Conservation (phyloP, 139 green algal species). For the Trebouxia sp. region DNA sequence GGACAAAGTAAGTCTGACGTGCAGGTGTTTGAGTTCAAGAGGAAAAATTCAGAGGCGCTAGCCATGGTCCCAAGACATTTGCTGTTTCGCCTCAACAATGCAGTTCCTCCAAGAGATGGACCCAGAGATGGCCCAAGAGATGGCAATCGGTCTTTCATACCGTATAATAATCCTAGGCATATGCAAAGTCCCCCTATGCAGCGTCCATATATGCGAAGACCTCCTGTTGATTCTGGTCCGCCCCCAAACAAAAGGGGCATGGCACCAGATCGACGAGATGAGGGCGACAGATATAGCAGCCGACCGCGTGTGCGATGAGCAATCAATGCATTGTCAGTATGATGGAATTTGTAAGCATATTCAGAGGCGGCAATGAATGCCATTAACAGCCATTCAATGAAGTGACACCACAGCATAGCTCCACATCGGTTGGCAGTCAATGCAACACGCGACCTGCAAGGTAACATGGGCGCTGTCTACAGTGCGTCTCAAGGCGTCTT, state of each 20-base stretch:
- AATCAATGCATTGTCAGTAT: background rate
- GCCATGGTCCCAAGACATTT: too few species aligned
- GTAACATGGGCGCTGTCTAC: too few species aligned
- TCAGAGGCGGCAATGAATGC: background rate
- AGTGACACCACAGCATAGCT: too few species aligned
- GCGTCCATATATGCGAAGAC: conserved; percentile 6
- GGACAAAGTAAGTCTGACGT: too few species aligned
- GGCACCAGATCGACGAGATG: conserved; percentile 22
- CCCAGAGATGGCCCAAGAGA: background rate
- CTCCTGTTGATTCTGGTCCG: conserved; percentile 8
- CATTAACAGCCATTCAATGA: background rate
- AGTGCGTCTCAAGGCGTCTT: too few species aligned
- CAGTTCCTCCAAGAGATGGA: conserved; percentile 41
- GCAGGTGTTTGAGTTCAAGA: too few species aligned
- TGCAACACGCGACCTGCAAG: too few species aligned
- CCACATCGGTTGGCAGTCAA: too few species aligned
- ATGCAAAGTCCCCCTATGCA: background rate
- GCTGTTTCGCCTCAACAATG: too few species aligned
- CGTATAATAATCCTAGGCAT: background rate
- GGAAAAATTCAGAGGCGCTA: too few species aligned
- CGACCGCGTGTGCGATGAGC: conserved; percentile 9
- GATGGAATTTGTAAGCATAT: conserved; percentile 23
- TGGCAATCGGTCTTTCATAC: conserved; percentile 5
- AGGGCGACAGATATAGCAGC: background rate
- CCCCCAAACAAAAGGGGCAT: conserved; percentile 25